phyloP scores from a whole-genome alignment of 2,329 filamentous ascomycete genomes.

The Fonsecaea erecta region DNA sequence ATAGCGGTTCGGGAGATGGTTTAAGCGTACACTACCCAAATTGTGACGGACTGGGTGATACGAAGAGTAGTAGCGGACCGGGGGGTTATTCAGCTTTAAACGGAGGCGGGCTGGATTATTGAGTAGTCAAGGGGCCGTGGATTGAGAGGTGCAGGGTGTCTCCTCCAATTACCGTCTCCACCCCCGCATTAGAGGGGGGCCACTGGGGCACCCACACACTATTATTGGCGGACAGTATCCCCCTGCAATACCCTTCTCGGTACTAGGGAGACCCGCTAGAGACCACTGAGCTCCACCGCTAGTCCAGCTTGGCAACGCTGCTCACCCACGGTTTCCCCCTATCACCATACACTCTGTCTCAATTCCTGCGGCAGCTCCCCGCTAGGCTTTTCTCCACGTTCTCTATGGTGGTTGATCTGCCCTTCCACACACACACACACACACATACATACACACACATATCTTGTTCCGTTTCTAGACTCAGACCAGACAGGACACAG shows the following conservation, averaged over 20 bases:
- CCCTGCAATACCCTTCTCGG: background rate
- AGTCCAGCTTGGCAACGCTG: conserved; percentile 4
- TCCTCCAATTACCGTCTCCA: conserved; percentile 12
- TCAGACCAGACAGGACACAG: too few species aligned
- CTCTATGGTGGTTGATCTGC: conserved; percentile 2
- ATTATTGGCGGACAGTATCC: conserved; percentile 1
- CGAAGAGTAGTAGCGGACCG: background rate
- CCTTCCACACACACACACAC: too few species aligned
- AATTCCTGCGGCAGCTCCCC: conserved; percentile 9
- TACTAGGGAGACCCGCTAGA: background rate
- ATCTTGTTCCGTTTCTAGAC: conserved; percentile 5
- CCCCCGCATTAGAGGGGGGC: conserved; percentile 16
- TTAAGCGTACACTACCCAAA: conserved; percentile 21
- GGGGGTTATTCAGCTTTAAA: background rate
- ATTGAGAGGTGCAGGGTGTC: conserved; percentile 1
- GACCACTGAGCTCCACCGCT: conserved; percentile 12
- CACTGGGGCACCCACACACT: background rate
- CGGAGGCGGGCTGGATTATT: background rate
- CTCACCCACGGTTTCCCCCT: background rate
- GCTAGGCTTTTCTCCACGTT: conserved; percentile 19
- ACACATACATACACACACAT: too few species aligned
- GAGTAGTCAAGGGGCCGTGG: background rate
- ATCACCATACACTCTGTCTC: background rate
- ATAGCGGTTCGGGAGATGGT: conserved; percentile 20
- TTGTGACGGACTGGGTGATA: background rate